Conservation (phyloP, 1,284 basidiomycete genomes). For the Kwoniella shivajii region DNA sequence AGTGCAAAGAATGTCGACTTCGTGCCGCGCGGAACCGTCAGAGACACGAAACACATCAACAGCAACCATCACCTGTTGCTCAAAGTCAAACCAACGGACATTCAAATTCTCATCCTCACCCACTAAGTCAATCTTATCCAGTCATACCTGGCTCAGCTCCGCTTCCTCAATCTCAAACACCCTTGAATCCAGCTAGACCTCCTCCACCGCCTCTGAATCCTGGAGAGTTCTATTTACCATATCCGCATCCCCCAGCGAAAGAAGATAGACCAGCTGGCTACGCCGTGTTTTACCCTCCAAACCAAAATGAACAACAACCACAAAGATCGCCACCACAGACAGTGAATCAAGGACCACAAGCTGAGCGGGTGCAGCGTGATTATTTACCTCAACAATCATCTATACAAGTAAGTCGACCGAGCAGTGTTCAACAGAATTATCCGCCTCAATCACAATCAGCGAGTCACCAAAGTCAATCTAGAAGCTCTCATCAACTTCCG, state of each 20-base stretch:
- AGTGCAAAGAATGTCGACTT: slow-evolving; percentile 43
- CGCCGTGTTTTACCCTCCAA: slow-evolving; percentile 22
- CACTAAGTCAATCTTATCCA: slow-evolving; percentile 9
- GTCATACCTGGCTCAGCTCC: slow-evolving; percentile 16
- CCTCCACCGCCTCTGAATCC: slow-evolving; percentile 19
- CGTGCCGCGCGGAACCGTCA: slow-evolving; percentile 32
- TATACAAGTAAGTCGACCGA: too few relatives aligned
- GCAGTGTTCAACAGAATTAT: neutral
- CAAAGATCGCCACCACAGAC: neutral
- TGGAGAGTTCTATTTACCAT: slow-evolving; percentile 20
- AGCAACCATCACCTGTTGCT: neutral
- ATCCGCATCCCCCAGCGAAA: slow-evolving; percentile 10
- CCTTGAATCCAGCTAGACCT: slow-evolving; percentile 12
- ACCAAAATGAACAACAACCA: too few relatives aligned
- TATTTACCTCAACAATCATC: too few relatives aligned
- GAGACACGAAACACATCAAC: slow-evolving; percentile 2
- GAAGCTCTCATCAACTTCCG: too few relatives aligned
- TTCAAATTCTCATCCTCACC: neutral
- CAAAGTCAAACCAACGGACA: slow-evolving; percentile 1
- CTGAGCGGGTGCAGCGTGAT: neutral
- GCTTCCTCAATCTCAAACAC: slow-evolving; percentile 1
- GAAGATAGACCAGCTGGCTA: slow-evolving; percentile 17
- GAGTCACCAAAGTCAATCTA: too few relatives aligned
- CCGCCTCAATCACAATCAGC: neutral
- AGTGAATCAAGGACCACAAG: too few relatives aligned